Base-by-base conservation (phyloP, 2,329 filamentous ascomycete genomes). In the Epichloe glyceriae region DNA sequence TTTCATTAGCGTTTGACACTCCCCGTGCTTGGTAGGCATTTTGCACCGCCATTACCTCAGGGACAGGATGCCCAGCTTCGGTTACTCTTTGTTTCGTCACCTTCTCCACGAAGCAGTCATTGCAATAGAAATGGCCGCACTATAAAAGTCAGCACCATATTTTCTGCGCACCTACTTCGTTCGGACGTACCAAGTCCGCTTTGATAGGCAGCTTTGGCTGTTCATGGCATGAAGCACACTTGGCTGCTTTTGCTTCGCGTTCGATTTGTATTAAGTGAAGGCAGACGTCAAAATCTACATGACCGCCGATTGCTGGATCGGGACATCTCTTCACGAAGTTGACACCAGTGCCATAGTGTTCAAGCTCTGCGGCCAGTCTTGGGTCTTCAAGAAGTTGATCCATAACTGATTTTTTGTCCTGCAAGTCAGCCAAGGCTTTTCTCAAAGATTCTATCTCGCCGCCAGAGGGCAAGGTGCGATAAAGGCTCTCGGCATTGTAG, bases 61-160 rank as follows among this genome's bases (percentile, higher is more conserved):
- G 12, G n/a, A 35, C 11, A 46, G 8, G 15, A 46, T 20, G 3
- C 20, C 26, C 1, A 17, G 1, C 4, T 14, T 19, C 19, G 2
- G 11, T 33, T 15, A 43, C 5, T 3, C 8, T 7, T 5, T 11
- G 5, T 14, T 14, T 35, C 7, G 34, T 7, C 7, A 20, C 15
- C 43, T 35, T 35, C 4, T 15, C 33, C 10, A 15, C 12, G 17
- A 19, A 43, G 37, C 67, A 70, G 0, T 3, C 2, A 0, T 2
- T 1, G 50, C 68, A 70, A 37, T 62, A 67, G 1, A 62, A 20
- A 45, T 71, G 67, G 0, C 54, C 51, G 30, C 68, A 70, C 67
- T 67, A 11, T 15, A 19, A 38, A 26, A 1, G 12, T 61, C 37
- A 64, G 55, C 20, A 43, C 6, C 11, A 15, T 34, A 19, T 8